Conservation (phyloP, 495 filamentous ascomycete genomes). For the Xylona heveae region DNA sequence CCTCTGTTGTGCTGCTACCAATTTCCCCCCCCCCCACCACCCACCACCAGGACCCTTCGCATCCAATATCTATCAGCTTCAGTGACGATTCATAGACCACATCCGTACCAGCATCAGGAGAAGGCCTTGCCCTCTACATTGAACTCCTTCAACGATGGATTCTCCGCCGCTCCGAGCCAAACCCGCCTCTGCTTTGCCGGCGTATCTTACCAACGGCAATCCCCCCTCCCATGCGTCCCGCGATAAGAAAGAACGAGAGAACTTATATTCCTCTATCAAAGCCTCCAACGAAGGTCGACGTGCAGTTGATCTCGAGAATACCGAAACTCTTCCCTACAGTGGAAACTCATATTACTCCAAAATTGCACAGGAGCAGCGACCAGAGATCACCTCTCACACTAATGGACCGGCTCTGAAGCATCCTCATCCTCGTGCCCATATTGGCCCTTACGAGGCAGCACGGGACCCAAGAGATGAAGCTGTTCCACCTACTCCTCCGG, state of each 20-base stretch:
- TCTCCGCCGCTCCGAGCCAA: constrained; percentile 2
- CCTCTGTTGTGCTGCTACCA: background rate
- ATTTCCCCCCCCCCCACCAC: background rate
- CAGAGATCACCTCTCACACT: too few relatives aligned
- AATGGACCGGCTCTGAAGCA: too few relatives aligned
- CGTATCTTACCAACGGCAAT: constrained; percentile 2
- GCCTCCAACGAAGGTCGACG: background rate
- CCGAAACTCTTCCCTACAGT: background rate
- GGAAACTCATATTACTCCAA: background rate
- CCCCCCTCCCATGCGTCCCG: constrained; percentile 1
- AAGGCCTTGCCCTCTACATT: too few relatives aligned
- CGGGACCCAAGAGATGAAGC: constrained; percentile 56
- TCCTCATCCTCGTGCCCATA: too few relatives aligned
- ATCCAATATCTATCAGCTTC: background rate
- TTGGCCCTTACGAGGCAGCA: constrained; percentile 46
- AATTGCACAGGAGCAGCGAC: too few relatives aligned
- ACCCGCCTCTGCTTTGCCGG: constrained; percentile 1
- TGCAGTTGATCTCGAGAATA: constrained; percentile 1
- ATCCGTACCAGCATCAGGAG: background rate
- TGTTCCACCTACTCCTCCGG: constrained; percentile 22
- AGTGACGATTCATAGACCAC: background rate
- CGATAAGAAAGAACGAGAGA: constrained; percentile 4
- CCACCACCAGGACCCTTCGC: background rate
- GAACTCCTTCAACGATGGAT: constrained; percentile 4
- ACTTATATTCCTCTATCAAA: constrained; percentile 2